phyloP scores from a whole-genome alignment of 495 filamentous ascomycete species.

The Glutinoglossum americanum region DNA sequence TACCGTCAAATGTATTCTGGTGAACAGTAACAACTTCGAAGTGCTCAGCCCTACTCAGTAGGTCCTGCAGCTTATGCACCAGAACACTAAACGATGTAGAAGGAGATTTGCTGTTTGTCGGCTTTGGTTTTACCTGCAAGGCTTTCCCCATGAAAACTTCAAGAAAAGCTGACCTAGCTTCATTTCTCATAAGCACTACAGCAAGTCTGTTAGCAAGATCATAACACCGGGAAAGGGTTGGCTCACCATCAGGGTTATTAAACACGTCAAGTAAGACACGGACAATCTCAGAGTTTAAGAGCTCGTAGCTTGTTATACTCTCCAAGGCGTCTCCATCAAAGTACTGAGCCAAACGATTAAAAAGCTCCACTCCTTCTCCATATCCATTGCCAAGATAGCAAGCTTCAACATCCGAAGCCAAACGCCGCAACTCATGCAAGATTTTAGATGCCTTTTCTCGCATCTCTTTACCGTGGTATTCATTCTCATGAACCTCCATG shows the following conservation, averaged over 20 bases:
- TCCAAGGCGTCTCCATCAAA: slow-evolving; percentile 76
- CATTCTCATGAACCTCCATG: slow-evolving; percentile 58
- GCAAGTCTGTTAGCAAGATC: not conserved
- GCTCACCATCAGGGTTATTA: slow-evolving; percentile 31
- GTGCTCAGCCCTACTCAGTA: slow-evolving; percentile 89
- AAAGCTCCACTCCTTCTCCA: slow-evolving; percentile 38
- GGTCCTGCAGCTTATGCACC: slow-evolving; percentile 84
- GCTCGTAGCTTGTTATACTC: slow-evolving; percentile 91
- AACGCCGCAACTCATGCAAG: slow-evolving; percentile 42
- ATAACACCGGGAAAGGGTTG: not conserved
- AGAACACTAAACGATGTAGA: slow-evolving; percentile 78
- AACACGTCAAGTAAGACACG: slow-evolving; percentile 65
- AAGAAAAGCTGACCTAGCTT: slow-evolving; percentile 64
- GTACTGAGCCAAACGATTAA: slow-evolving; percentile 57
- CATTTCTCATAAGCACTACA: slow-evolving; percentile 13
- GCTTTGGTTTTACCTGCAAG: slow-evolving; percentile 22
- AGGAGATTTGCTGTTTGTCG: slow-evolving; percentile 27
- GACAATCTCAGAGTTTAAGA: slow-evolving; percentile 78
- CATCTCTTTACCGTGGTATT: slow-evolving; percentile 43
- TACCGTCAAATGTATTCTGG: slow-evolving; percentile 79
- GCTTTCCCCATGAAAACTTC: slow-evolving; percentile 83
- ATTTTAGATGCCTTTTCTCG: slow-evolving; percentile 59
- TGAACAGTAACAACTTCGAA: slow-evolving; percentile 94
- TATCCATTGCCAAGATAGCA: slow-evolving; percentile 40
- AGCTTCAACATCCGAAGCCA: slow-evolving; percentile 47